phyloP scores from a whole-genome alignment of 2,329 filamentous ascomycete species.

The Epichloe scottii region DNA sequence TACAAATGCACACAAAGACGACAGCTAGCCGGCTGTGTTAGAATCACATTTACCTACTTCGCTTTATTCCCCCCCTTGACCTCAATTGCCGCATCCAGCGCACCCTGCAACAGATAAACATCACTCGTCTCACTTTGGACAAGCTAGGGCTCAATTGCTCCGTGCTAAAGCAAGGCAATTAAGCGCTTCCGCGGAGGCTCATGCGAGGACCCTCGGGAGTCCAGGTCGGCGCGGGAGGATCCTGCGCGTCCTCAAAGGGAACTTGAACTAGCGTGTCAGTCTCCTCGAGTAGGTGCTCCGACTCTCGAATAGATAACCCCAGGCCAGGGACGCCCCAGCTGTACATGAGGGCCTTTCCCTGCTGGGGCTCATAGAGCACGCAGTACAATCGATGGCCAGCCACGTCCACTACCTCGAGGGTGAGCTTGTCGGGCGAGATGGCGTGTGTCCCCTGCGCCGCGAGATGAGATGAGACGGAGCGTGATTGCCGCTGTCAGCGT shows the following conservation, averaged over 20 bases:
- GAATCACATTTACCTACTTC: background rate
- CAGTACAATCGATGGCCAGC: constrained; percentile 30
- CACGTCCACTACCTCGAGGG: constrained; percentile 26
- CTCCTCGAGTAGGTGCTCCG: constrained; percentile 28
- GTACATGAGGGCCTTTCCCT: constrained; percentile 24
- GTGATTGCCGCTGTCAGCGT: background rate
- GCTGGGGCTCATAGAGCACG: constrained; percentile 26
- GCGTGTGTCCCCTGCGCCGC: constrained; percentile 22
- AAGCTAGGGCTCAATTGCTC: constrained; percentile 19
- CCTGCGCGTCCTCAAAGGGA: constrained; percentile 11
- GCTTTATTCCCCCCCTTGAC: constrained; percentile 5
- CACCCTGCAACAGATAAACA: constrained; percentile 17
- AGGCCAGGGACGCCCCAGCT: constrained; percentile 34
- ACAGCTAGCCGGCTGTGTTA: too few relatives aligned
- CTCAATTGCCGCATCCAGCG: constrained; percentile 8
- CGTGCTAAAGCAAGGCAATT: constrained; percentile 27
- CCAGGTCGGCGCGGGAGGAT: constrained; percentile 23
- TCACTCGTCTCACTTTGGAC: constrained; percentile 21
- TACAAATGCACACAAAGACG: too few relatives aligned
- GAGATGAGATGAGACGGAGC: background rate
- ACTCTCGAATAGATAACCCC: constrained; percentile 33
- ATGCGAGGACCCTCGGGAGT: constrained; percentile 28
- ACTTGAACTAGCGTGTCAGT: constrained; percentile 24
- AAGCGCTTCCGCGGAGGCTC: constrained; percentile 27
- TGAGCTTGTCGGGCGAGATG: constrained; percentile 22